Conservation (phyloP, 176 grass and related monocot genomes). For the Tillandsia leiboldiana region DNA sequence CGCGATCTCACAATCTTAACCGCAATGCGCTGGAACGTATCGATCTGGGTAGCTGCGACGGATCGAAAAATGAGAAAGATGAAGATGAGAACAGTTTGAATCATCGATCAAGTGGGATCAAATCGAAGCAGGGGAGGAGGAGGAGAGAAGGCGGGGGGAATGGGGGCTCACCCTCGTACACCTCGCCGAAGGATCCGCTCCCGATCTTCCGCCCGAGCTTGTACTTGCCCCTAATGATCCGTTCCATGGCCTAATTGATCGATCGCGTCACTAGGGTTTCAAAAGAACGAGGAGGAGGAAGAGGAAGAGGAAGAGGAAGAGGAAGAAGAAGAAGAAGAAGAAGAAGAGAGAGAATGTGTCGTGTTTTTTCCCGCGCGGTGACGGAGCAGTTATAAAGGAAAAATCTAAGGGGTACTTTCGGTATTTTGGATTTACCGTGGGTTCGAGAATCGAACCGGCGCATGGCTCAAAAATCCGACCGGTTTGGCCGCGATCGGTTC, state of each 20-base stretch:
- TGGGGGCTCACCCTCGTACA: slow-evolving; percentile 60
- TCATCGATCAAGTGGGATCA: too few species aligned
- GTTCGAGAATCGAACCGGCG: too few species aligned
- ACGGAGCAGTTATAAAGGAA: too few species aligned
- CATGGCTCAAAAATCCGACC: too few species aligned
- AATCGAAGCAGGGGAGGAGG: too few species aligned
- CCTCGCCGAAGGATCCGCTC: slow-evolving; percentile 86
- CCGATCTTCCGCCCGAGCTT: slow-evolving; percentile 95
- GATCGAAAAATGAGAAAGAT: background rate
- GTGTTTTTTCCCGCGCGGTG: too few species aligned
- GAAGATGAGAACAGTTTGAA: too few species aligned
- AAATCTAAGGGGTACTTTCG: too few species aligned
- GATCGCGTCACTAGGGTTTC: background rate
- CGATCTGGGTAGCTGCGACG: background rate
- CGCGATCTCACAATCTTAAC: background rate
- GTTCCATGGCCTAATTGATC: slow-evolving; percentile 39
- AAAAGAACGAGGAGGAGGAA: background rate
- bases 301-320: background rate
- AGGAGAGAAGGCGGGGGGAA: background rate
- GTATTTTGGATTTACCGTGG: too few species aligned
- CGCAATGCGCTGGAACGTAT: background rate
- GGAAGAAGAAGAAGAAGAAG: background rate
- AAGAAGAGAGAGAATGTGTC: background rate
- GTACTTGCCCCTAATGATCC: slow-evolving; percentile 68
- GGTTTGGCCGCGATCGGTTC: too few species aligned